Base-by-base conservation (phyloP, 441 rosid genomes). In the Pelargonium citronellum region DNA sequence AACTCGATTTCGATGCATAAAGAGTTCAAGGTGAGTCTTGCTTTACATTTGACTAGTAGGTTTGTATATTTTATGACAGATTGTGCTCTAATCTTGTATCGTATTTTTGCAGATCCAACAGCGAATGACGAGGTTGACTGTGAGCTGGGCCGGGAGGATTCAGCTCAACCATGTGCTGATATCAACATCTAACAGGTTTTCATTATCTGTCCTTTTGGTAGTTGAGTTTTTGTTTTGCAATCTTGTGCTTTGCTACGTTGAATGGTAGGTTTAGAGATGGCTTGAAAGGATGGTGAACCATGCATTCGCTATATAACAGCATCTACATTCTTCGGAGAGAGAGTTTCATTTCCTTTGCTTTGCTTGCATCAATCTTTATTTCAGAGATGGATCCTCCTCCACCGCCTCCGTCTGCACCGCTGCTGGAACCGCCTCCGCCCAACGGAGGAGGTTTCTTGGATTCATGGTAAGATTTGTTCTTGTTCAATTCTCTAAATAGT, bases 241-340 rank as follows among this genome's bases (percentile, higher is more conserved):
- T 53, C 64, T 64, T 22, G 53, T 47, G 49, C 4, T 55, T 62
- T 73, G 19, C 44, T 60, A 39, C 66, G 75, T 84, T 83, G 91
- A 87, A 80, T 79, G 91, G 85, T 79, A 83, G 88, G 67, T 80
- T 75, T 46, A 64, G 44, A 51, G 47, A 60, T 72, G 78, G 73
- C 77, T 69, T 73, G 79, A 58, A 61, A 58, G 71, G 63, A 13
- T 67, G 80, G 65, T 71, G 37, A 39, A 64, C 65, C 61, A 15
- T 65, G 62, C 22, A 46, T 20, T 44, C n/a, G 19, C 7, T 46
- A 62, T 53, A n/a, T 5, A 57, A 15, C 49, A 9, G 41, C 37
- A 75, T 37, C 62, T 34, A 27, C 17, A 80, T 55, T 71, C 57
- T 44, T 20, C n/a, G 53, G 22, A 22, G 1, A 34, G 61, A 19